A percentile compares a stretch with the other conserved stretches of the same genome.
These are phyloP conservation scores for Vigna hirtella DNA, from an alignment of 306 rosid genomes.

Conservation along the genomic window DNA sequence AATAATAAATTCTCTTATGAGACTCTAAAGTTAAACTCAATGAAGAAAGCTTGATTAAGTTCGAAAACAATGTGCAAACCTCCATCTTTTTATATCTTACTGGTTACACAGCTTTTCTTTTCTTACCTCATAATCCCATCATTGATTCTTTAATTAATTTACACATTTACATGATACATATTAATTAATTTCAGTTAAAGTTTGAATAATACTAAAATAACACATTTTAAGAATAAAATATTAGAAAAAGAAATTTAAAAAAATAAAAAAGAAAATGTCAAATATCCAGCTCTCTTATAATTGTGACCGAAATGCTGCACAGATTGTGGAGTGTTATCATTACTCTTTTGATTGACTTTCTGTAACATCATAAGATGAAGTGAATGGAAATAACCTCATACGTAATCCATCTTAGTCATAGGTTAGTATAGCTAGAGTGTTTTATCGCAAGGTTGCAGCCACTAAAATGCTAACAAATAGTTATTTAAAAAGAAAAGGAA, in stretches of 20 bases:
- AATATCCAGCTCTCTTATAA: too few relatives aligned
- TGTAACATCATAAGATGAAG: not conserved
- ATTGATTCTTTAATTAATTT: not conserved
- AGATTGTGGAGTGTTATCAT: not conserved
- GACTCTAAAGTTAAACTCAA: conserved; percentile 36
- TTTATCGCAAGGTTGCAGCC: not conserved
- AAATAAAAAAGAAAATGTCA: too few relatives aligned
- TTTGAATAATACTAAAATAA: too few relatives aligned
- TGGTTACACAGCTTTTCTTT: conserved; percentile 1
- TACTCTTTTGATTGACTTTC: not conserved
- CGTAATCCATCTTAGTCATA: not conserved
- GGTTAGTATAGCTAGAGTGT: not conserved
- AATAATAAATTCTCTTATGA: conserved; percentile 21
- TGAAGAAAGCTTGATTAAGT: conserved; percentile 23
- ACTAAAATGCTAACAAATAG: too few relatives aligned
- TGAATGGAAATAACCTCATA: not conserved
- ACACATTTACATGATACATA: too few relatives aligned
- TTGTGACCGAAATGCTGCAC: not conserved
- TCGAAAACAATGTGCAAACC: conserved; percentile 48
- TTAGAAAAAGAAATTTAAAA: too few relatives aligned
- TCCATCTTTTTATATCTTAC: conserved; percentile 19
- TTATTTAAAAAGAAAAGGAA: too few relatives aligned
- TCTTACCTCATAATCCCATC: not conserved
- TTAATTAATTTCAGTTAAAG: not conserved
- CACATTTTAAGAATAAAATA: too few relatives aligned